Conservation (phyloP, 768 basidiomycete species). For the Austroboletus festivus region DNA sequence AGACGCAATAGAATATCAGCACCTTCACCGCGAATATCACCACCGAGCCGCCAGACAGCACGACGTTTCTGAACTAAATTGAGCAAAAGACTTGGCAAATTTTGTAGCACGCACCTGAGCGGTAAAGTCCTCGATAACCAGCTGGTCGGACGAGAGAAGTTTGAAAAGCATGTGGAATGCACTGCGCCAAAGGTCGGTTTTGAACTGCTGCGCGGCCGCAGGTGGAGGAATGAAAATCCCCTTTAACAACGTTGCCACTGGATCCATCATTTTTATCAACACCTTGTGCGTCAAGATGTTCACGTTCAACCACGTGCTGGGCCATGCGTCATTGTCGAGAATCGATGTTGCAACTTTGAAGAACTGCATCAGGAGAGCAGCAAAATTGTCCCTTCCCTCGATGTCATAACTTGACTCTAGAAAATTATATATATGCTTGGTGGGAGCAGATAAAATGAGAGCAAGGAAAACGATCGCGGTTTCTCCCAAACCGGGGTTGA, state of each 20-base stretch:
- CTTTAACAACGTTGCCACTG: constrained; percentile 73
- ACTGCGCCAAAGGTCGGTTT: constrained; percentile 76
- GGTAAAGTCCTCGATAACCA: constrained; percentile 92
- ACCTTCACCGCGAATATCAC: constrained; percentile 92
- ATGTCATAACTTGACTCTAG: constrained; percentile 81
- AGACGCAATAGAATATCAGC: constrained; percentile 72
- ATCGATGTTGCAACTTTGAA: constrained; percentile 83
- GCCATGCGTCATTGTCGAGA: constrained; percentile 84
- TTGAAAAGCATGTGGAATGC: constrained; percentile 80
- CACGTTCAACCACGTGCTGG: constrained; percentile 87
- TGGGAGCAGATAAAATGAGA: constrained; percentile 75
- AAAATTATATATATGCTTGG: constrained; percentile 72
- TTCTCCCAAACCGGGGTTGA: constrained; percentile 81
- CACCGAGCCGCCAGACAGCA: constrained; percentile 93
- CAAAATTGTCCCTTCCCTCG: constrained; percentile 81
- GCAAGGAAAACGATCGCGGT: constrained; percentile 81
- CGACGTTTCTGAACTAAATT: constrained; percentile 70
- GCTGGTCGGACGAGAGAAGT: constrained; percentile 83
- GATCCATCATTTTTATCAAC: constrained; percentile 84
- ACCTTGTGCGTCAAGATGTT: constrained; percentile 86
- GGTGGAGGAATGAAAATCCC: constrained; percentile 75
- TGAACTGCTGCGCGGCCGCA: constrained; percentile 62
- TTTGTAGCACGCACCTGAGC: constrained; percentile 61
- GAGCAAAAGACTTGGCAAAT: constrained; percentile 4
- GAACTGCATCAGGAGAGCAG: constrained; percentile 65